These are phyloP conservation scores for Pleurotus tuber-regium DNA, from an alignment of 768 basidiomycete species.

Conservation along the genomic window DNA sequence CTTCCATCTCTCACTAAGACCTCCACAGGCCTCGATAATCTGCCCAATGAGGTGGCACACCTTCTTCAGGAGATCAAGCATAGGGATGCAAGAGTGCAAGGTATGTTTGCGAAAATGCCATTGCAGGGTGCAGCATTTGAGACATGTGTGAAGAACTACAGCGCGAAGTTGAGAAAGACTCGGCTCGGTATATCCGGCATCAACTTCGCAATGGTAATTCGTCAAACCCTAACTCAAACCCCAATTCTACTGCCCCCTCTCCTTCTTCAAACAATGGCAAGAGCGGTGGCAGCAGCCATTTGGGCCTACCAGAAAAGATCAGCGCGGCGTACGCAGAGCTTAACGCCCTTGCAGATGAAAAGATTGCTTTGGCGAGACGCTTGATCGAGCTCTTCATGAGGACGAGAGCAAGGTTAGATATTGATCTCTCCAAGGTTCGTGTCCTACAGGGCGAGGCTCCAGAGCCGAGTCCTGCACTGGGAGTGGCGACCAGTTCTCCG, in stretches of 20 bases:
- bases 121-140: too few relatives aligned
- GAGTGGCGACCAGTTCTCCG: not conserved
- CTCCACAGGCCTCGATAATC: conserved; percentile 40
- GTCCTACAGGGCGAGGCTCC: conserved; percentile 31
- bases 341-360: conserved; percentile 34
- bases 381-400: conserved; percentile 37
- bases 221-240: conserved; percentile 10
- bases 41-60: conserved; percentile 45
- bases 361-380: conserved; percentile 35
- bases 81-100: conserved; percentile 38
- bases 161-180: conserved; percentile 36
- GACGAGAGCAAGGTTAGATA: conserved; percentile 40
- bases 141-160: conserved; percentile 34
- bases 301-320: conserved; percentile 32
- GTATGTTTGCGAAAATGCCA: too few relatives aligned
- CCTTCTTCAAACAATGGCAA: conserved; percentile 18
- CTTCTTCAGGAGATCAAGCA: conserved; percentile 42
- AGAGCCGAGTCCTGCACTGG: not conserved
- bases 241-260: conserved; percentile 9
- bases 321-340: conserved; percentile 34
- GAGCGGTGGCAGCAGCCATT: conserved; percentile 19
- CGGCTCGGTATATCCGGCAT: conserved; percentile 36
- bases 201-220: conserved; percentile 23
- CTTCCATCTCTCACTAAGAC: not conserved
- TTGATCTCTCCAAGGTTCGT: conserved; percentile 37